Base-by-base conservation (phyloP, 148 eudicot genomes). In the Silene uniflora region DNA sequence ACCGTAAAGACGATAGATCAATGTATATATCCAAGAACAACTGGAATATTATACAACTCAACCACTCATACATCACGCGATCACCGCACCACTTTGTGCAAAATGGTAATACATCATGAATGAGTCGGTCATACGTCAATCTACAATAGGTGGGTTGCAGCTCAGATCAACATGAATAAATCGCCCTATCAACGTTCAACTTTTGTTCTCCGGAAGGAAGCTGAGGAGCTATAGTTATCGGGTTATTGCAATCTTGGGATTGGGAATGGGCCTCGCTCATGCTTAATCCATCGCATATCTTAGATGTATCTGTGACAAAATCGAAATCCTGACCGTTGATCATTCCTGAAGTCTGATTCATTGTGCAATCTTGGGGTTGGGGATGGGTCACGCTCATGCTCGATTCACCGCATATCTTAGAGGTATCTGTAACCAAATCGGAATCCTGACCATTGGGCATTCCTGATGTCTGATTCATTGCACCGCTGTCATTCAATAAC, bases 261-360 rank as follows among this genome's bases (percentile, higher is more conserved):
- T 63, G 76, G n/a, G 80, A 66, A 6, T 3, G 78, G 44, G 67
- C 71, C 16, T 10, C 67, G 78, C 86, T 83, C 73, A 61, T 80
- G 86, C 74, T 73, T 71, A 19, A n/a, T 65, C 82, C 65, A 24
- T 81, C 78, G 0, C 64, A 66, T 62, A 73, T 27, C 25, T n/a
- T 63, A 27, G 19, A 22, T 25, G 55, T 25, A 23, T 72, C 60
- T 24, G 46, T 35, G 25, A 46, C 61, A 6, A 21, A 19, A 58
- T 83, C 84, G 25, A 56, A 69, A 44, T 81, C 83, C 58, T 78
- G 69, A 14, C 78, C 78, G 71, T 68, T 77, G 42, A 79, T 72
- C 14, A 73, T 62, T 56, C 73, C 72, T 39, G 19, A 73, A 24
- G 58, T 56, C 70, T 29, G 69, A 76, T 58, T 79, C 21, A 58